Evolutionary conservation across 2,329 filamentous ascomycete species (phyloP), one percentile per base, ranked within the genome.

Genomic region (Trichoderma aggressivum): DNA sequence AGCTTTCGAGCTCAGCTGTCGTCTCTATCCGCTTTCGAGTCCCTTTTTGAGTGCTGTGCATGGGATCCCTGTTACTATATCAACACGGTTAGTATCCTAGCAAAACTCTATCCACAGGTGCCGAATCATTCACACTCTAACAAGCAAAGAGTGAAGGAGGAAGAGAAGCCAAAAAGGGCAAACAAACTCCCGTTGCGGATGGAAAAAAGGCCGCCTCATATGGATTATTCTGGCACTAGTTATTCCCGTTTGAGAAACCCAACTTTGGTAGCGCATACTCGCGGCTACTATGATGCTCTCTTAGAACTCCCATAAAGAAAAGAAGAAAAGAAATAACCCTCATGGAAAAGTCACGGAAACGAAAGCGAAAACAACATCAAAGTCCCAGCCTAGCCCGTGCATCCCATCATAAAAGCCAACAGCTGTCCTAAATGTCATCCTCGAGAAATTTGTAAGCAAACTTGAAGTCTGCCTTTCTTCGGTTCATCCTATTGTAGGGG

Each of bases 391-490:
- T 11, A 62, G 56, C 70, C 63, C 63, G 58, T 50, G 50, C 55
- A 50, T 72, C 50, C 59, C 65, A 34, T 59, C 26, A 14, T 70
- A 43, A 59, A 32, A 70, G 43, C 53, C 56, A 55, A 36, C 28
- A 34, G 24, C 39, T 56, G 58, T 39, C 62, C 72, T 77, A 91
- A 77, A 97, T 88, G 82, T 98, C 95, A 79, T 98, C 95, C 82
- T 98, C 95, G 75, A 98, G 88, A 83, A 96, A 98, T 83, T 97
- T 97, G 86, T 98, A 98, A 72, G 93, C 92, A 83, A 98, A 98
- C 84, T 97, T 97, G 86, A 98, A 98, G 81, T 98, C 95, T 70
- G 94, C 94, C 86, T 98, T 98, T 80, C 95, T 87, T 75, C 95
- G 92, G 82, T 98, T 98, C 95, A 98, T 98, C 95, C 95, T 98